Conservation (phyloP, 2,329 filamentous ascomycete species). For the Aspergillus sp. region DNA sequence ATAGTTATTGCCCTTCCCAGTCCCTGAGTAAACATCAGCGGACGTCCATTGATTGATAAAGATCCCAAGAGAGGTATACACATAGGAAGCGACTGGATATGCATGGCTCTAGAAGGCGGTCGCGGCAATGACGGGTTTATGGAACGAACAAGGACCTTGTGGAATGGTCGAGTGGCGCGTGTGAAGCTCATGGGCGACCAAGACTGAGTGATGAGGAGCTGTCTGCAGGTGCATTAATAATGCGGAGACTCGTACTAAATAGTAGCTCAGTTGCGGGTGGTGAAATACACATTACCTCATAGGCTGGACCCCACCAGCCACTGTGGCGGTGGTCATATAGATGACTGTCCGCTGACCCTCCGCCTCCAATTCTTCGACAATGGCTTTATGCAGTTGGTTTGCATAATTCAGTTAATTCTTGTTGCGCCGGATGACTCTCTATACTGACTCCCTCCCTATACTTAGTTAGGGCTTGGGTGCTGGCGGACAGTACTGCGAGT, state of each 20-base stretch:
- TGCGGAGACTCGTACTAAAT: neutral
- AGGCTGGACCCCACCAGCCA: neutral
- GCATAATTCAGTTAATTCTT: no score
- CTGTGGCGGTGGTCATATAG: neutral
- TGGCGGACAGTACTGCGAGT: no score
- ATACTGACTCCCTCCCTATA: no score
- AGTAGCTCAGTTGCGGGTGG: neutral
- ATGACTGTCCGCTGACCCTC: no score
- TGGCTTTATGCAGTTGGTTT: no score
- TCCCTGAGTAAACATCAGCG: constrained; percentile 24
- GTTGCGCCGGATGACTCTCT: no score
- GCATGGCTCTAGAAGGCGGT: constrained; percentile 41
- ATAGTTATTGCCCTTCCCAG: constrained; percentile 50
- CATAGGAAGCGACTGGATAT: constrained; percentile 55
- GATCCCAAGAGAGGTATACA: constrained; percentile 37
- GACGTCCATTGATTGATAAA: neutral
- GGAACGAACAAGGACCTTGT: constrained; percentile 8
- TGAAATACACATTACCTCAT: neutral
- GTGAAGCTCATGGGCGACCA: constrained; percentile 30
- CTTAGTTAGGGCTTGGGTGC: no score
- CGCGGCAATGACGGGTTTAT: neutral
- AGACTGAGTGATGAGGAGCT: neutral
- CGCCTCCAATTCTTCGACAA: no score
- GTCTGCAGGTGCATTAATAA: neutral
- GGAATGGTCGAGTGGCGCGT: constrained; percentile 22